Evolutionary conservation across 371 early-diverging fungal species (phyloP).

Genomic region (Lichtheimia ramosa): DNA sequence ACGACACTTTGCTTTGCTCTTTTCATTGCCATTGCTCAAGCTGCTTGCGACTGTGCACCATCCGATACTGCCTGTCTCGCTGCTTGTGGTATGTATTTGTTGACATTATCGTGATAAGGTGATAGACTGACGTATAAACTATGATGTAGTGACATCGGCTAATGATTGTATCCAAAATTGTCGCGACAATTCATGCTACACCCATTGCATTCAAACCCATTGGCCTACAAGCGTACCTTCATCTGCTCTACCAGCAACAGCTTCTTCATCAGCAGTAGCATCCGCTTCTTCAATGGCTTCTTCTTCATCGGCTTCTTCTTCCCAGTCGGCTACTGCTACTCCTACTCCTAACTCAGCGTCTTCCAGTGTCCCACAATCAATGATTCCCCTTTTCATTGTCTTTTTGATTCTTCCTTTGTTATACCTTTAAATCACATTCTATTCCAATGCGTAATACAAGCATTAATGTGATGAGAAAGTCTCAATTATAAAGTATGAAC

Average conservation of each 20-base stretch:
- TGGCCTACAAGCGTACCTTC: not conserved
- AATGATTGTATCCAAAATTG: conserved; percentile 4
- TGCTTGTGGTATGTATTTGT: not conserved
- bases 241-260: not conserved
- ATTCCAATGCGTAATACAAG: too few relatives aligned
- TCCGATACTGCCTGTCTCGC: not conserved
- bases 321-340: not conserved
- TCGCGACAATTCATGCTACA: not conserved
- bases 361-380: too few relatives aligned
- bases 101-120: not conserved
- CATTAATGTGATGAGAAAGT: too few relatives aligned
- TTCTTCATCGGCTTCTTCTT: not conserved
- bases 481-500: too few relatives aligned
- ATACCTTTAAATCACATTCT: too few relatives aligned
- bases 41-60: not conserved
- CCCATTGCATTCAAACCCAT: not conserved
- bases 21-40: not conserved
- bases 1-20: too few relatives aligned
- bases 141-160: not conserved
- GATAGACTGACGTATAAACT: too few relatives aligned
- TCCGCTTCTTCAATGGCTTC: too few relatives aligned
- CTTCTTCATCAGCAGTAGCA: too few relatives aligned
- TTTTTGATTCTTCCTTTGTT: too few relatives aligned
- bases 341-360: too few relatives aligned
- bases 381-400: too few relatives aligned